Evolutionary conservation across 305 asterid genomes (phyloP).

Genomic region (Solanum hybrid): DNA sequence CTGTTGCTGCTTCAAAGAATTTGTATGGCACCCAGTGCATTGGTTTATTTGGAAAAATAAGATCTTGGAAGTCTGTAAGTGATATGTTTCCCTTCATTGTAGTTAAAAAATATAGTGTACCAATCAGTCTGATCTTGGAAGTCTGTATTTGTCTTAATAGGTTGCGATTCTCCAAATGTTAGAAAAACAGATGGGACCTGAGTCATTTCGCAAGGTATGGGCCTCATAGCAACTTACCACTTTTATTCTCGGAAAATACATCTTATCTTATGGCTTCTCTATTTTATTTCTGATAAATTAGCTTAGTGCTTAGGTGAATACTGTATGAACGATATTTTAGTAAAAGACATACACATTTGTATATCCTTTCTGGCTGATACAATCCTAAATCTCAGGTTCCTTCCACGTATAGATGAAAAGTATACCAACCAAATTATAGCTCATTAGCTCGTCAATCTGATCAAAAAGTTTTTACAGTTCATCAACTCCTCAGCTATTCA

Average conservation of each 20-base stretch:
- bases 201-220: constrained; percentile 91
- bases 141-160: constrained; percentile 25
- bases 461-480: background rate
- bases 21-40: constrained; percentile 84
- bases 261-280: constrained; percentile 3
- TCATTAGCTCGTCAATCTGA: background rate
- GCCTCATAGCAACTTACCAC: constrained; percentile 5
- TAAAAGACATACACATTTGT: background rate
- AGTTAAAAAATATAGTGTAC: background rate
- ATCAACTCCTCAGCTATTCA: background rate
- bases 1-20: constrained; percentile 71
- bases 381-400: background rate
- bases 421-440: background rate
- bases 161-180: constrained; percentile 96
- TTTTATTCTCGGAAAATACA: background rate
- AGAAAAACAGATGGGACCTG: constrained; percentile 99
- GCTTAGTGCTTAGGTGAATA: background rate
- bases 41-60: constrained; percentile 94
- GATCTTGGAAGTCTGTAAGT: constrained; percentile 99
- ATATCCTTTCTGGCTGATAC: background rate
- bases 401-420: background rate
- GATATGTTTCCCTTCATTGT: constrained; percentile 4
- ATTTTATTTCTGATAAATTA: background rate
- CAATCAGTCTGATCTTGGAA: background rate
- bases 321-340: background rate